Conservation (phyloP, 495 filamentous ascomycete genomes). For the Symbiotaphrina buchneri region DNA sequence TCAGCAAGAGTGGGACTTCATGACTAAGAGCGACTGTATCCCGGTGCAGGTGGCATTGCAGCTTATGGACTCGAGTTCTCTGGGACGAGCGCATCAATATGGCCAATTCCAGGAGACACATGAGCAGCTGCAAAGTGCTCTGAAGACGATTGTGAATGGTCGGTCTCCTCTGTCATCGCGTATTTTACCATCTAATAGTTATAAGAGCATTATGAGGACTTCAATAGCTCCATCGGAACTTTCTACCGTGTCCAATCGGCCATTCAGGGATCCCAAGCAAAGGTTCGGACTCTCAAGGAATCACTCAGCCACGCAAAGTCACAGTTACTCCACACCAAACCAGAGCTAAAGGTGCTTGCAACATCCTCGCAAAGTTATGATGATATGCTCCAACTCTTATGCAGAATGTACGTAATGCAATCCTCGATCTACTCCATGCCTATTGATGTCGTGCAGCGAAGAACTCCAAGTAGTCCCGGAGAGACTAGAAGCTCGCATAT, state of each 20-base stretch:
- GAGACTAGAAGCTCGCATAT: conserved; percentile 77
- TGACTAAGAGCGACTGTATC: conserved; percentile 68
- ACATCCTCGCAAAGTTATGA: conserved; percentile 78
- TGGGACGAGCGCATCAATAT: conserved; percentile 76
- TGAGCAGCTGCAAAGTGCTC: conserved; percentile 61
- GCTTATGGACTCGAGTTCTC: conserved; percentile 78
- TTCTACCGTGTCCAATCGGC: conserved; percentile 96
- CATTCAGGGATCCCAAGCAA: conserved; percentile 69
- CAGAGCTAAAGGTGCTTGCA: conserved; percentile 74
- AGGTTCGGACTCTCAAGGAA: conserved; percentile 62
- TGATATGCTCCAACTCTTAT: conserved; percentile 64
- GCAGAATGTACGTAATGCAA: conserved; percentile 30
- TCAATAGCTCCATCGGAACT: conserved; percentile 96
- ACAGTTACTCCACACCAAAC: conserved; percentile 66
- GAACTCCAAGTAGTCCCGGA: conserved; percentile 81
- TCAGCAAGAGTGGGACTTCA: conserved; percentile 72
- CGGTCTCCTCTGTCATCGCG: neutral
- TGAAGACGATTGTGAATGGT: conserved; percentile 87
- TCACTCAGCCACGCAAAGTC: conserved; percentile 63
- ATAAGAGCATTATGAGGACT: conserved; percentile 86
- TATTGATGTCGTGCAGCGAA: conserved; percentile 19
- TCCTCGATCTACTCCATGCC: neutral
- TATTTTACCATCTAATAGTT: neutral
- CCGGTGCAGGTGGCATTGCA: conserved; percentile 85
- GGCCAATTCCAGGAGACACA: conserved; percentile 63